These are phyloP conservation scores for Heliamphora exappendiculata DNA, from an alignment of 148 eudicot species.

Conservation along the genomic window DNA sequence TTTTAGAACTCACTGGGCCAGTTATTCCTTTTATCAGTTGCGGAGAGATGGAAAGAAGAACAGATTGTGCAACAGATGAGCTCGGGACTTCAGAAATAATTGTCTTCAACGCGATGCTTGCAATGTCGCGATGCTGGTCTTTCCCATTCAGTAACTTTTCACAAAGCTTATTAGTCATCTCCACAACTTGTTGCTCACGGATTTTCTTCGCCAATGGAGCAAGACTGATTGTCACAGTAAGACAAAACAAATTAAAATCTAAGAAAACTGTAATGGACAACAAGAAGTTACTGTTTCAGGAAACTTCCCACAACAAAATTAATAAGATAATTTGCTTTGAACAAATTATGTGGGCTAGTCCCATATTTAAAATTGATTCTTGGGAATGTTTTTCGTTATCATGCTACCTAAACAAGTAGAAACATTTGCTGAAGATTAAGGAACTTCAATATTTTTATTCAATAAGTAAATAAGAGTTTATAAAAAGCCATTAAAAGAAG, in stretches of 20 bases:
- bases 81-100: slow-evolving; percentile 84
- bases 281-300: not conserved
- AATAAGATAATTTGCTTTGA: not conserved
- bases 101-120: slow-evolving; percentile 96
- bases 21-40: slow-evolving; percentile 74
- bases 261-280: slow-evolving; percentile 1
- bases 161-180: slow-evolving; percentile 78
- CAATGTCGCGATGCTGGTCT: slow-evolving; percentile 92
- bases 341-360: not conserved
- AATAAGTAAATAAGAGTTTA: not conserved
- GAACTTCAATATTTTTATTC: not conserved
- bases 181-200: slow-evolving; percentile 69
- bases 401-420: not conserved
- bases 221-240: slow-evolving; percentile 45
- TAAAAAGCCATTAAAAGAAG: not conserved
- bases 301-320: not conserved
- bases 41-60: slow-evolving; percentile 73
- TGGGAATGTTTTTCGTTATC: too few species aligned
- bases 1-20: slow-evolving; percentile 46
- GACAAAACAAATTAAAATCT: slow-evolving; percentile 3
- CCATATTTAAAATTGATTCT: too few species aligned
- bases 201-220: slow-evolving; percentile 96
- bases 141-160: slow-evolving; percentile 78
- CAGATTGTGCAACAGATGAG: slow-evolving; percentile 50
- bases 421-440: not conserved